Conservation (phyloP, 1,284 basidiomycete species). For the Cutaneotrichosporon sp. region DNA sequence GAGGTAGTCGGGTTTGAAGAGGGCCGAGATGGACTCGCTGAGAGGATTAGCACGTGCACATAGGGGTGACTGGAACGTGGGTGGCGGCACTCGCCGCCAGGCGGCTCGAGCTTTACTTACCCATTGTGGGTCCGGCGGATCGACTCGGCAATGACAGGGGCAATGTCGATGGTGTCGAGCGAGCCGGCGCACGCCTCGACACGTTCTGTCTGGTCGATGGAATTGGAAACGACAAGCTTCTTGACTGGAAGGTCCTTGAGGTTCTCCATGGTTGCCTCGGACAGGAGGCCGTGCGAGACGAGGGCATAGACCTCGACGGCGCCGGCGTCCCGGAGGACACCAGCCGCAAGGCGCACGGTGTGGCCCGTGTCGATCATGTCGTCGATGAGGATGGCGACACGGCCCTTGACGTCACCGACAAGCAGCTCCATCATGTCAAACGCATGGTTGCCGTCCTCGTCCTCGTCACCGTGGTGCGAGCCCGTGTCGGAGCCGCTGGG, state of each 20-base stretch:
- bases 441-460: conserved; percentile 41
- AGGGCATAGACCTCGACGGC: conserved; percentile 83
- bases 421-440: conserved; percentile 81
- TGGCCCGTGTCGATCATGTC: conserved; percentile 97
- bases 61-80: background rate
- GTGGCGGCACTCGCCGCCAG: too few relatives aligned
- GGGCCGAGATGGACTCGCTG: conserved; percentile 50
- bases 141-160: conserved; percentile 86
- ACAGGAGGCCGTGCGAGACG: conserved; percentile 86
- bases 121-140: conserved; percentile 93
- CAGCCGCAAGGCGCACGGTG: conserved; percentile 78
- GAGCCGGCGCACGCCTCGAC: conserved; percentile 46
- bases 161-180: conserved; percentile 69
- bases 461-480: conserved; percentile 33
- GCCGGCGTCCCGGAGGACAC: conserved; percentile 79
- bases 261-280: conserved; percentile 72
- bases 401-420: conserved; percentile 92
- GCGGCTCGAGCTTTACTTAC: background rate
- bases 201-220: conserved; percentile 63
- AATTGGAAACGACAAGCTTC: conserved; percentile 80
- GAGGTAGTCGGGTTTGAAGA: conserved; percentile 36
- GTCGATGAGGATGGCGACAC: conserved; percentile 91
- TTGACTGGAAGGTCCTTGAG: conserved; percentile 75
- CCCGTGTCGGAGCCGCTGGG: conserved; percentile 41
- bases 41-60: too few relatives aligned